These are phyloP conservation scores for Phytophthora nicotianae DNA, from an alignment of 352 stramenopile species.

Conservation along the genomic window DNA sequence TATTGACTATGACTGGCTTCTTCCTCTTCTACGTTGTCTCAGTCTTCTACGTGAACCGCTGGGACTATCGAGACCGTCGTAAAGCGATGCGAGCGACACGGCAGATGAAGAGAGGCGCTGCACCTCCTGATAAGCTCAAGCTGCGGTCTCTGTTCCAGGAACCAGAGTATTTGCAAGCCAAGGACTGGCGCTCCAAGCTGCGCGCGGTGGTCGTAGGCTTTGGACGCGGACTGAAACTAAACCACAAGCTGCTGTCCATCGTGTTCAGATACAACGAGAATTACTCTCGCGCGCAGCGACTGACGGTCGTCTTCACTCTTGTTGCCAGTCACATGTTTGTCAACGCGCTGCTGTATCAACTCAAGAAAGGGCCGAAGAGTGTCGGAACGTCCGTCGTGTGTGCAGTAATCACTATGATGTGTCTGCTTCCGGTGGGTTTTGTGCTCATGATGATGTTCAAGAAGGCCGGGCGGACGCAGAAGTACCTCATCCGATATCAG, in stretches of 20 bases:
- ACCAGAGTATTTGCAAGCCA: constrained; percentile 61
- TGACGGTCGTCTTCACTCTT: constrained; percentile 75
- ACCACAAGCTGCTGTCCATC: constrained; percentile 76
- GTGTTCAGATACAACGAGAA: constrained; percentile 78
- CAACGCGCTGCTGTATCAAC: constrained; percentile 66
- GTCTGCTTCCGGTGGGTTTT: constrained; percentile 67
- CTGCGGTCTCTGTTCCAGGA: constrained; percentile 64
- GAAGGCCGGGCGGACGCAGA: constrained; percentile 60
- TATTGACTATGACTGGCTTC: constrained; percentile 56
- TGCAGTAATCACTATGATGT: constrained; percentile 62
- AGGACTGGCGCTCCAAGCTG: constrained; percentile 49
- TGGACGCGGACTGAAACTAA: constrained; percentile 55
- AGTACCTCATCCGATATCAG: constrained; percentile 68
- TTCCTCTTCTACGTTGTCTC: constrained; percentile 57
- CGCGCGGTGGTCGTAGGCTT: constrained; percentile 47
- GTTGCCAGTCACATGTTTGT: constrained; percentile 79
- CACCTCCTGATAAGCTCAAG: constrained; percentile 54
- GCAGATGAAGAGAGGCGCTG: constrained; percentile 30
- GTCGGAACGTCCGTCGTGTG: constrained; percentile 56
- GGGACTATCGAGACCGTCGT: constrained; percentile 55
- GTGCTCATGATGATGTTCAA: constrained; percentile 79
- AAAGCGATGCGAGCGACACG: constrained; percentile 44
- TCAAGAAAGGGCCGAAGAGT: constrained; percentile 53
- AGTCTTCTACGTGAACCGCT: constrained; percentile 68
- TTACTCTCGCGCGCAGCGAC: constrained; percentile 60